A percentile compares a stretch with the other conserved stretches of the same genome.
Evolutionary conservation across 202 grass and related monocot genomes (phyloP).

Genomic region (Digitaria exilis): DNA sequence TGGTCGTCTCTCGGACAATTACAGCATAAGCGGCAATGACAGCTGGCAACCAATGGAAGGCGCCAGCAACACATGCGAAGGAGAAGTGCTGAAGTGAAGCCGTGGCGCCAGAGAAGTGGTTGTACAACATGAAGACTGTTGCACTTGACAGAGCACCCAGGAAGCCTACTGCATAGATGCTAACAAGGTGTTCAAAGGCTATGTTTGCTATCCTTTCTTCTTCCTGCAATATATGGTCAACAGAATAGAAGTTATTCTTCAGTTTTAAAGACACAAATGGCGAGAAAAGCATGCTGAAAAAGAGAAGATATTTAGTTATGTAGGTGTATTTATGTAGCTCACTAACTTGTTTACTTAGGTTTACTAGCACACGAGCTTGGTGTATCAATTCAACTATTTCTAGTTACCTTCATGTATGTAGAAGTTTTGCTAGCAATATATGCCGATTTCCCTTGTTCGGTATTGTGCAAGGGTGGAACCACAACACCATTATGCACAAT

Average conservation of each 20-base stretch:
- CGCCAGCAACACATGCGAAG: constrained; percentile 61
- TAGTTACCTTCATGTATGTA: constrained; percentile 47
- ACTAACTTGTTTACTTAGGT: constrained; percentile 11
- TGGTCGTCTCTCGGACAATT: constrained; percentile 40
- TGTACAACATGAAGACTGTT: constrained; percentile 56
- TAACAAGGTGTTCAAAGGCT: constrained; percentile 53
- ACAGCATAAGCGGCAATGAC: constrained; percentile 50
- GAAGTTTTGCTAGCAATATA: constrained; percentile 31
- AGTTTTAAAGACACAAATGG: background rate
- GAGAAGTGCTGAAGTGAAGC: constrained; percentile 53
- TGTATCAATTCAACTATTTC: constrained; percentile 2
- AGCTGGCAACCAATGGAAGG: constrained; percentile 68
- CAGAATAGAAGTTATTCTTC: constrained; percentile 5
- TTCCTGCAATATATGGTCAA: constrained; percentile 44
- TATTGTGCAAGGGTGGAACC: constrained; percentile 57
- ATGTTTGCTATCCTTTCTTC: constrained; percentile 31
- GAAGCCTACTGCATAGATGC: constrained; percentile 64
- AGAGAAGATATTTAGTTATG: no score
- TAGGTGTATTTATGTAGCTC: background rate
- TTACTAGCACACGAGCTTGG: constrained; percentile 5
- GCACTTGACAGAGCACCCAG: constrained; percentile 58
- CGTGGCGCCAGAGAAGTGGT: constrained; percentile 27
- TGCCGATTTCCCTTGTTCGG: constrained; percentile 38
- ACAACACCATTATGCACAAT: constrained; percentile 41
- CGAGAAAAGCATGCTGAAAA: background rate